Percentiles rank a stretch among this genome's conserved stretches.
Conservation (phyloP, 371 early-diverging fungal species). For the Chytridiales sp. region DNA sequence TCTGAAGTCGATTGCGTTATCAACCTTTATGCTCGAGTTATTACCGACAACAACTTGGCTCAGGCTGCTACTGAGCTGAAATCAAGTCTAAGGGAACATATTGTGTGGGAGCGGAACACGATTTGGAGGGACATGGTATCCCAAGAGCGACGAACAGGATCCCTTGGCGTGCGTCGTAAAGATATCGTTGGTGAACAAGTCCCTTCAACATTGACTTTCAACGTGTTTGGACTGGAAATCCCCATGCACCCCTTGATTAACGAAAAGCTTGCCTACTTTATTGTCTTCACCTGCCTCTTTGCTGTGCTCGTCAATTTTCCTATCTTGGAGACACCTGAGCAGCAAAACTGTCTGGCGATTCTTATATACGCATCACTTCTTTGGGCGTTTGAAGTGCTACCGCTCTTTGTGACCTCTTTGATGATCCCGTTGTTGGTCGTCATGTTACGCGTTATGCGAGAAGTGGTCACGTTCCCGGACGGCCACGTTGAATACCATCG, state of each 20-base stretch:
- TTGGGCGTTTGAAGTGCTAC: conserved; percentile 96
- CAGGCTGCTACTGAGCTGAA: conserved; percentile 74
- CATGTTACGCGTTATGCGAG: conserved; percentile 76
- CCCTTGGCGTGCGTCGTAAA: conserved; percentile 33
- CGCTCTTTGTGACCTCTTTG: conserved; percentile 89
- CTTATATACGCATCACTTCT: conserved; percentile 81
- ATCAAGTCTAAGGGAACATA: conserved; percentile 79
- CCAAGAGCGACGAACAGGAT: conserved; percentile 68
- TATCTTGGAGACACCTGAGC: conserved; percentile 33
- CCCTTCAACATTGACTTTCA: background rate
- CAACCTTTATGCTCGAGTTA: conserved; percentile 64
- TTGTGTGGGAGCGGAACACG: conserved; percentile 95
- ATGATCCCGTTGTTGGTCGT: conserved; percentile 87
- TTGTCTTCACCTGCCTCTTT: conserved; percentile 23
- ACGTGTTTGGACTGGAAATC: background rate
- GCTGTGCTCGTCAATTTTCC: conserved; percentile 15
- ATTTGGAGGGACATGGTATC: conserved; percentile 97
- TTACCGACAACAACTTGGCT: conserved; percentile 56
- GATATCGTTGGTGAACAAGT: conserved; percentile 5
- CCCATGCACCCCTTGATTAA: background rate
- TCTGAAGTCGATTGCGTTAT: conserved; percentile 57
- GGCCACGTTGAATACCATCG: conserved; percentile 34
- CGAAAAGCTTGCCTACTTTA: too few relatives aligned
- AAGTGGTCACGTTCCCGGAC: conserved; percentile 40
- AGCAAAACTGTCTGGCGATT: conserved; percentile 77